Percentiles rank a stretch among this genome's conserved stretches.
Conservation (phyloP, 179 eudicot species). For the Dionaea muscipula region DNA sequence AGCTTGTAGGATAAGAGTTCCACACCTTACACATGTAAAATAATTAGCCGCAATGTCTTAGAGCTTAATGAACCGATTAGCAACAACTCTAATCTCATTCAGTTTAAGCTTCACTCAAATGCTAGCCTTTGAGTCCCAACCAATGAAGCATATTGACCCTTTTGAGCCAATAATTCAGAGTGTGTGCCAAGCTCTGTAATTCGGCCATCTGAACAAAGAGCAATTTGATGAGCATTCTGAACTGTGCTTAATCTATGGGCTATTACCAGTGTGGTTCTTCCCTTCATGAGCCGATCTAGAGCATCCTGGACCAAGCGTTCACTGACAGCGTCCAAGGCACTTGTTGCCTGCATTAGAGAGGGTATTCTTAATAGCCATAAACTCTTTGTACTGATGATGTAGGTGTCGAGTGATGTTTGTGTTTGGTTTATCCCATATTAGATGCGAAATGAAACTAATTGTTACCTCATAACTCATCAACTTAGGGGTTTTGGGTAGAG, state of each 20-base stretch:
- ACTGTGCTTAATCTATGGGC: constrained; percentile 97
- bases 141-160: constrained; percentile 80
- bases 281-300: constrained; percentile 75
- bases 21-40: not conserved
- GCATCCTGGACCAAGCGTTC: constrained; percentile 92
- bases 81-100: not conserved
- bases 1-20: too few relatives aligned
- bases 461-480: too few relatives aligned
- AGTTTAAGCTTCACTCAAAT: constrained; percentile 39
- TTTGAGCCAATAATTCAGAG: constrained; percentile 43
- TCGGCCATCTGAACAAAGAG: constrained; percentile 77
- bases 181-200: constrained; percentile 89
- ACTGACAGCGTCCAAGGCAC: constrained; percentile 88
- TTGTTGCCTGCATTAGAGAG: constrained; percentile 63
- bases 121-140: constrained; percentile 90
- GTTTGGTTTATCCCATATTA: too few relatives aligned
- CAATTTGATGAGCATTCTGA: constrained; percentile 92
- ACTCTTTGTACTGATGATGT: not conserved
- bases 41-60: not conserved
- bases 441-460: too few relatives aligned
- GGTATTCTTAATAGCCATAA: not conserved
- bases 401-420: too few relatives aligned
- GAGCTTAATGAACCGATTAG: not conserved
- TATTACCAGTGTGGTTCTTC: constrained; percentile 90
- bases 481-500: too few relatives aligned